Evolutionary conservation across 208 protist species (phyloP).

Genomic region (Leishmania martiniquensis): DNA sequence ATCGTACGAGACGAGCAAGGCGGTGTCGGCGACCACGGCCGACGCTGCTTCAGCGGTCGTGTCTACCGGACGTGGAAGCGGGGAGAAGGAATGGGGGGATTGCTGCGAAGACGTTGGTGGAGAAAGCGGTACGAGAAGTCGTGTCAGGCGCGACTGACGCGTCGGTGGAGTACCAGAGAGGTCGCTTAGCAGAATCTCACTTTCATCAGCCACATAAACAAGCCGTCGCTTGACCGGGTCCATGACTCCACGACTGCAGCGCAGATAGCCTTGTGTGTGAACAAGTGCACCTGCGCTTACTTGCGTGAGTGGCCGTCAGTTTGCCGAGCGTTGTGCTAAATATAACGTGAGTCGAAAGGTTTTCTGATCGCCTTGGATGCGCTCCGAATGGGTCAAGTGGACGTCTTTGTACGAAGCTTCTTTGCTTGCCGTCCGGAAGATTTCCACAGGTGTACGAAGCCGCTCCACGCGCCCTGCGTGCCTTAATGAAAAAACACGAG

Average conservation of each 20-base stretch:
- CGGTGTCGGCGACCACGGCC: slow-evolving; percentile 21
- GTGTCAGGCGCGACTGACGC: slow-evolving; percentile 48
- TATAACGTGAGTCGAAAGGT: background rate
- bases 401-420: background rate
- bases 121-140: slow-evolving; percentile 46
- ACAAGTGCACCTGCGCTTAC: background rate
- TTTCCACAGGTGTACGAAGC: background rate
- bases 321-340: background rate
- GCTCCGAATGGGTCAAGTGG: background rate
- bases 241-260: slow-evolving; percentile 17
- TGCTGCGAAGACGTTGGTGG: slow-evolving; percentile 23
- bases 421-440: background rate
- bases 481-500: background rate
- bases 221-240: slow-evolving; percentile 61
- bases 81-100: slow-evolving; percentile 7
- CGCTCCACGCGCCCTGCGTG: background rate
- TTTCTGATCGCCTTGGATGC: background rate
- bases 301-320: background rate
- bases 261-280: background rate
- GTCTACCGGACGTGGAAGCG: slow-evolving; percentile 16
- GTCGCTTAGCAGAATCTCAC: slow-evolving; percentile 44
- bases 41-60: background rate
- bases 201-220: slow-evolving; percentile 79
- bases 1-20: slow-evolving; percentile 74
- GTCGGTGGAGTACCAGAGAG: slow-evolving; percentile 58